phyloP scores from a whole-genome alignment of 2,329 filamentous ascomycete species.

The Beauveria sp. region DNA sequence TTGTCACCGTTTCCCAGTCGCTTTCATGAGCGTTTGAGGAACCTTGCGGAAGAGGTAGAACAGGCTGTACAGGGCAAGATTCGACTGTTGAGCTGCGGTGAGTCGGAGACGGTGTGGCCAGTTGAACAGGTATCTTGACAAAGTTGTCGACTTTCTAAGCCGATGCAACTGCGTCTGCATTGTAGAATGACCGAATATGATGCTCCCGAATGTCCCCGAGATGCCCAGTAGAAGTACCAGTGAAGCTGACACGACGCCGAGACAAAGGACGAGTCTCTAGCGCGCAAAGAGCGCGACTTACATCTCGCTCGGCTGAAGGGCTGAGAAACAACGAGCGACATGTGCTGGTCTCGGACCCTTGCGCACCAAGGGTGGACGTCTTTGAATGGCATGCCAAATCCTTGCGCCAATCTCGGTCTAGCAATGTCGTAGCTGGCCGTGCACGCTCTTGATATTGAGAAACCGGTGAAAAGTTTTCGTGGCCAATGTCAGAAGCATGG shows the following conservation, averaged over 20 bases:
- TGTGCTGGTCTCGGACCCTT: not conserved
- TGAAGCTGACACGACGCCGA: conserved; percentile 8
- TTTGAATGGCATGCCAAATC: conserved; percentile 14
- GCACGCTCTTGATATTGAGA: not conserved
- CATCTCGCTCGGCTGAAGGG: conserved; percentile 29
- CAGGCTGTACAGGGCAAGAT: not conserved
- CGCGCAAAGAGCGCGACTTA: conserved; percentile 32
- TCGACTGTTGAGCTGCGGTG: not conserved
- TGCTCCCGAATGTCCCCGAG: not conserved
- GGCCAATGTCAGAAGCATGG: not conserved
- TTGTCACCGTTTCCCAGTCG: conserved; percentile 32
- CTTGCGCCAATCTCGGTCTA: not conserved
- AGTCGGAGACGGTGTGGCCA: not conserved
- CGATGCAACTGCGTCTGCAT: conserved; percentile 28
- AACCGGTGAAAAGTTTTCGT: not conserved
- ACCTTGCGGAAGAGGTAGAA: not conserved
- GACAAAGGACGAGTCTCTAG: conserved; percentile 19
- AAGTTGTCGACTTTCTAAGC: conserved; percentile 34
- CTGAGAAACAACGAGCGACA: conserved; percentile 8
- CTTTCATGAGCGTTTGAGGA: conserved; percentile 17
- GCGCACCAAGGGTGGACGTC: conserved; percentile 21
- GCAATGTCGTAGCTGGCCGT: not conserved
- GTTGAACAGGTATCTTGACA: conserved; percentile 27
- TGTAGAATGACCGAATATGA: conserved; percentile 26
- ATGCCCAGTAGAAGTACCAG: not conserved